These are phyloP conservation scores for Hibiscus syriacus DNA, from an alignment of 345 rosid species.

Conservation along the genomic window DNA sequence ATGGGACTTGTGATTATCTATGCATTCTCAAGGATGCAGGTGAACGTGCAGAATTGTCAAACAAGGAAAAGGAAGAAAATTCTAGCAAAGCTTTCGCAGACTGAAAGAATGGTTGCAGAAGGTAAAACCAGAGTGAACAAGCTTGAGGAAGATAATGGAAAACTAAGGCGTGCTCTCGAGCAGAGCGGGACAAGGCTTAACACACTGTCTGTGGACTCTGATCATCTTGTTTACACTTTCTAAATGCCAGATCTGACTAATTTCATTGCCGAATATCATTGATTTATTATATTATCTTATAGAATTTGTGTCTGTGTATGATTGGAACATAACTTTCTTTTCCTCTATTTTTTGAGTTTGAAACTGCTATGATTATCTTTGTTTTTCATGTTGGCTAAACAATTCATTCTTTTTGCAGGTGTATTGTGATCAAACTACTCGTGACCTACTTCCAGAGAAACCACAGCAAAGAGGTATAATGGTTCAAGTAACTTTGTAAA, in stretches of 20 bases:
- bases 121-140: no score
- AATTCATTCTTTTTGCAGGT: no score
- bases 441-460: no score
- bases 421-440: no score
- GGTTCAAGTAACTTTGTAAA: no score
- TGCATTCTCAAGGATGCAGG: constrained; percentile 45
- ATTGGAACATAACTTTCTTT: not conserved
- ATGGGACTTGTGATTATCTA: constrained; percentile 2
- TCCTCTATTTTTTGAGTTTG: no score
- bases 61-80: constrained; percentile 68
- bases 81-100: constrained; percentile 45
- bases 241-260: no score
- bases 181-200: constrained; percentile 95
- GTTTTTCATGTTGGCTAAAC: no score
- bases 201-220: constrained; percentile 96
- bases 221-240: constrained; percentile 74
- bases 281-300: not conserved
- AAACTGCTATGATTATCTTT: not conserved
- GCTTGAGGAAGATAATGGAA: no score
- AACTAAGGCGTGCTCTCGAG: constrained; percentile 79
- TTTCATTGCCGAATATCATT: not conserved
- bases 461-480: no score
- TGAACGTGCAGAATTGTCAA: constrained; percentile 41
- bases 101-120: no score
- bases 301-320: not conserved